Evolutionary conservation across 176 grass and related monocot genomes (phyloP), one percentile per base, ranked within the genome.

Genomic region (Typha latifolia): DNA sequence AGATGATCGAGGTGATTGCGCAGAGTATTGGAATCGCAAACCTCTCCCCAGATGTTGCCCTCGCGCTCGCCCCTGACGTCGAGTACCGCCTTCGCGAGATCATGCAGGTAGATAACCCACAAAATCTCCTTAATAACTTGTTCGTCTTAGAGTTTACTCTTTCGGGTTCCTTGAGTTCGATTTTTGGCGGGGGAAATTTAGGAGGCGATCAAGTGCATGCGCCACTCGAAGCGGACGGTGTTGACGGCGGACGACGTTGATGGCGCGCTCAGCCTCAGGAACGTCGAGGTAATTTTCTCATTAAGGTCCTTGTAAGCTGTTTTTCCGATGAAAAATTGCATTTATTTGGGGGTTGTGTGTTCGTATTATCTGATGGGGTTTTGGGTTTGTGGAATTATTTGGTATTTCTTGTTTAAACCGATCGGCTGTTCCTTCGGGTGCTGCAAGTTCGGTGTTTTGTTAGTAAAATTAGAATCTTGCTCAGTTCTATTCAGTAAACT

Each of bases 201-300:
- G 93, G 93, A 97, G 78, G 83, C 88, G 12, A 89, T 97, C 50
- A 97, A 92, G 68, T 97, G 93, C 78, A 92, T 92, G 88, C 80
- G 93, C 49, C 93, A 97, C 82, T 84, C 88, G 47, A 97, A 92
- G 62, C 79, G 88, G 66, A 89, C 83, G 61, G 72, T 97, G 69
- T 65, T 97, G 77, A 86, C 81, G 27, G 78, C 81, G 0, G 93
- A 92, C 3, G 93, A 97, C 69, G 83, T 97, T 51, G 89, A 97
- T 59, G 92, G 85, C 69, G 89, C 89, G 57, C 94, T 97, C 22
- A 84, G 79, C 74, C 89, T 97, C 2, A 84, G 89, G 73, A 97
- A 97, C 75, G 89, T 97, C 47, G 94, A 97, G 89, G 94, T 92
- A 57, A 64, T 21, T 47, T 50, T 47, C 3, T 63, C 24, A 14